Evolutionary conservation across 73 alveolate species (phyloP).

Genomic region (Symbiodinium pilosum): DNA sequence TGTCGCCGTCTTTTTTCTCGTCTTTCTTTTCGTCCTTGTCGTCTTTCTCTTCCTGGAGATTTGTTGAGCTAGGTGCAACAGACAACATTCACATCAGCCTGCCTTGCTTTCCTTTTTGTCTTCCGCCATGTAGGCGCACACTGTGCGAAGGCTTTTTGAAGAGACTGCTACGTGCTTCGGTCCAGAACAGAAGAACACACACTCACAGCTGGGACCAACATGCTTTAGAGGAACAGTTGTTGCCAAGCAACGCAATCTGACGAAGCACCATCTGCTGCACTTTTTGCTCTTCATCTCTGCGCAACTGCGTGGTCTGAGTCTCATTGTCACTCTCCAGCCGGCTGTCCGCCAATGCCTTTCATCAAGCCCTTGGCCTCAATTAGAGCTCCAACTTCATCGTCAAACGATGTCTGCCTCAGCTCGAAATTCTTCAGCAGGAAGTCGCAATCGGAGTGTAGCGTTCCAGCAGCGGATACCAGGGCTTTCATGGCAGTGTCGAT

Average conservation of each 20-base stretch:
- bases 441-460: slow-evolving; percentile 37
- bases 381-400: slow-evolving; percentile 19
- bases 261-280: too few relatives aligned
- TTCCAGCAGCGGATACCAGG: slow-evolving; percentile 29
- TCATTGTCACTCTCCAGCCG: neutral
- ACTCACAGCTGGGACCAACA: too few relatives aligned
- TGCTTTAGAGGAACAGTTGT: too few relatives aligned
- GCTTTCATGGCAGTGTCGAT: slow-evolving; percentile 24
- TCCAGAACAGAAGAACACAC: neutral
- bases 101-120: slow-evolving; percentile 61
- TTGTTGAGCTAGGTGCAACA: too few relatives aligned
- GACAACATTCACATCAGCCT: neutral
- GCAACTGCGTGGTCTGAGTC: too few relatives aligned
- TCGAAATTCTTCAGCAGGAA: slow-evolving; percentile 25
- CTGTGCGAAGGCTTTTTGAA: slow-evolving; percentile 17
- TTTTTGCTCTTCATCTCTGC: too few relatives aligned
- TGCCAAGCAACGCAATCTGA: too few relatives aligned
- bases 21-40: neutral
- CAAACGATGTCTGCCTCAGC: neutral
- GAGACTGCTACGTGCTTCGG: neutral
- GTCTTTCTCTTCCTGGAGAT: neutral
- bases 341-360: slow-evolving; percentile 21
- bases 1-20: slow-evolving; percentile 63
- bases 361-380: slow-evolving; percentile 18
- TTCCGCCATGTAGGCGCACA: slow-evolving; percentile 63